These are phyloP conservation scores for Kwoniella sp. DNA, from an alignment of 768 basidiomycete genomes.

Conservation along the genomic window DNA sequence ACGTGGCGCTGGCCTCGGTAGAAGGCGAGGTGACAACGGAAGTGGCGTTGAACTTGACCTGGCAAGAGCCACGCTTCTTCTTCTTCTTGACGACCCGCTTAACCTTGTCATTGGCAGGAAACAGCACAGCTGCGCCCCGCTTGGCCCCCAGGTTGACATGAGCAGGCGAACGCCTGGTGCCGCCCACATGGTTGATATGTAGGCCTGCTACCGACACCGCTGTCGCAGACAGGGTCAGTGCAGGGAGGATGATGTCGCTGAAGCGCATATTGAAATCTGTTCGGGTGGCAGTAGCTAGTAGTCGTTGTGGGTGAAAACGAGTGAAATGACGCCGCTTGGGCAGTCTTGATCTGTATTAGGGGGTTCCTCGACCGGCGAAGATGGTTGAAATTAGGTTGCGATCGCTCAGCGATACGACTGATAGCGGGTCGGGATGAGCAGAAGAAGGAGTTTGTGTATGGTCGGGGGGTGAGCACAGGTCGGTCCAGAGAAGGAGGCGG, in stretches of 20 bases:
- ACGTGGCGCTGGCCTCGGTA: conserved; percentile 10
- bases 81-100: conserved; percentile 44
- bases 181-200: conserved; percentile 7
- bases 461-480: too few relatives aligned
- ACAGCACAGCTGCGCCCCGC: not conserved
- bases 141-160: conserved; percentile 7
- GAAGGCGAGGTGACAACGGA: conserved; percentile 4
- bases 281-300: not conserved
- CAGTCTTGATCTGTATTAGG: too few relatives aligned
- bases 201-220: conserved; percentile 7
- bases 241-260: conserved; percentile 31
- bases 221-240: conserved; percentile 26
- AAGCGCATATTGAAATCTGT: conserved; percentile 24
- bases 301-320: not conserved
- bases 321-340: conserved; percentile 14
- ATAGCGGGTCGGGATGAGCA: not conserved
- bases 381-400: conserved; percentile 18
- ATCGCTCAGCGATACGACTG: conserved; percentile 14
- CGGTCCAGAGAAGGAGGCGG: too few relatives aligned
- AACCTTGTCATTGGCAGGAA: conserved; percentile 15
- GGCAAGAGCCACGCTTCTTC: conserved; percentile 39
- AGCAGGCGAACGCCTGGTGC: conserved; percentile 1
- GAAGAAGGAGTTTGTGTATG: too few relatives aligned
- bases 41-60: conserved; percentile 21
- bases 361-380: conserved; percentile 31